Base-by-base conservation (phyloP, 495 filamentous ascomycete species). In the Penicillium parvum region DNA sequence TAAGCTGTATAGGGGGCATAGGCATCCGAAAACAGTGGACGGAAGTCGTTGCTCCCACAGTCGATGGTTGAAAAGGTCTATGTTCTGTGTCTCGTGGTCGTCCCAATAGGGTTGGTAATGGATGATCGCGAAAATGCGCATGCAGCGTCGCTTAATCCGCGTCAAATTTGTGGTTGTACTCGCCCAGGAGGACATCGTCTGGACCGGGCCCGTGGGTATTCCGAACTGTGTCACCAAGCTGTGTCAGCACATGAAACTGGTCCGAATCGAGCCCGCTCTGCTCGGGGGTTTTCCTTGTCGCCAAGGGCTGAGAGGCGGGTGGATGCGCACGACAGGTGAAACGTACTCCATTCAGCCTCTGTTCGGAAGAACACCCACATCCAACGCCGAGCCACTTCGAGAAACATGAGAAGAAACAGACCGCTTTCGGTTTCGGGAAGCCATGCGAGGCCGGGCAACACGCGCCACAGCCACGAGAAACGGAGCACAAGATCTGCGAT, bases 291-390 rank as follows among this genome's bases (percentile, higher is more conserved):
- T 22, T 37, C 30, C 12, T 32, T 43, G 37, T 41, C 26, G 35
- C 18, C 28, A 12, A 19, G 7, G 38, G n/a, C n/a, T n/a, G n/a
- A 27, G 42, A 26, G 27, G 20, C 11, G 30, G 32, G 32, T 23
- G 16, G 5, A 2, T 44, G 32, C 17, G 25, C 29, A 26, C 36
- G 23, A 21, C 20, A 45, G 28, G 19, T 23, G 27, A 34, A 29
- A 68, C 69, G 63, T 53, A 81, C 88, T 76, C 85, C 85, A 95
- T 71, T 98, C 92, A 15, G 87, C 85, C 72, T 98, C 92, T 16
- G 90, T 81, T 3, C 92, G 79, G 61, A 97, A 90, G 65, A 97
- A 96, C 32, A 92, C 86, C 92, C 92, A 98, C 52, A 97, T 77
- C 90, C 90, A 96, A 12, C 92, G 76, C 28, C 92, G 78, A 14